Evolutionary conservation across 768 basidiomycete genomes (phyloP).

Genomic region (Saitozyma sp.): DNA sequence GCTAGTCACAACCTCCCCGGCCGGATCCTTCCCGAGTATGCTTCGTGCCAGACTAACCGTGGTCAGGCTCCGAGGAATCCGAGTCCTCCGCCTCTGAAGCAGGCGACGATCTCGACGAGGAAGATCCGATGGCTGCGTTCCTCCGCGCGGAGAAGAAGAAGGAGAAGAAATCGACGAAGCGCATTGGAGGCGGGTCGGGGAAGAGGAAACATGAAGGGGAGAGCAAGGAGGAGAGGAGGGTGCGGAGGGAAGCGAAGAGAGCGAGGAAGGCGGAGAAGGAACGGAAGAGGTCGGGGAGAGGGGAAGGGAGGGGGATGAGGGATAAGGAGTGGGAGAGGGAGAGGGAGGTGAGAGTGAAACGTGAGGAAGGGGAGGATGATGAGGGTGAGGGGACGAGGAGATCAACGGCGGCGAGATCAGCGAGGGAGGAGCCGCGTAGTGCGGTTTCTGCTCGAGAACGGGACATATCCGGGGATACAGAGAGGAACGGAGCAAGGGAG

Average conservation of each 20-base stretch:
- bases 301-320: not conserved
- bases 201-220: constrained; percentile 58
- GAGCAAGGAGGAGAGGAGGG: constrained; percentile 68
- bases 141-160: constrained; percentile 64
- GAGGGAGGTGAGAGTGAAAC: constrained; percentile 1
- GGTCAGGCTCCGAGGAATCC: constrained; percentile 8
- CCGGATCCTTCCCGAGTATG: too few relatives aligned
- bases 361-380: constrained; percentile 7
- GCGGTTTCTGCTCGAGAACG: constrained; percentile 4
- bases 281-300: constrained; percentile 9
- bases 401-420: not conserved
- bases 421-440: constrained; percentile 1
- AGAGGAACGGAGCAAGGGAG: constrained; percentile 5
- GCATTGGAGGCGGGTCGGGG: constrained; percentile 55
- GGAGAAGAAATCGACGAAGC: constrained; percentile 62
- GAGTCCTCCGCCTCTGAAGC: constrained; percentile 24
- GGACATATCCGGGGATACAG: not conserved
- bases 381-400: constrained; percentile 3
- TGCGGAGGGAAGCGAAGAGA: constrained; percentile 71
- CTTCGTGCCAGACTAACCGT: too few relatives aligned
- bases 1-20: too few relatives aligned
- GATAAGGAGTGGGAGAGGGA: not conserved
- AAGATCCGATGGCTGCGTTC: constrained; percentile 97
- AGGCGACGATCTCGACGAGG: constrained; percentile 71
- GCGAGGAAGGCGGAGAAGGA: constrained; percentile 59